phyloP scores from a whole-genome alignment of 805 yeast species.

The Saccharomycopsis schoenii region DNA sequence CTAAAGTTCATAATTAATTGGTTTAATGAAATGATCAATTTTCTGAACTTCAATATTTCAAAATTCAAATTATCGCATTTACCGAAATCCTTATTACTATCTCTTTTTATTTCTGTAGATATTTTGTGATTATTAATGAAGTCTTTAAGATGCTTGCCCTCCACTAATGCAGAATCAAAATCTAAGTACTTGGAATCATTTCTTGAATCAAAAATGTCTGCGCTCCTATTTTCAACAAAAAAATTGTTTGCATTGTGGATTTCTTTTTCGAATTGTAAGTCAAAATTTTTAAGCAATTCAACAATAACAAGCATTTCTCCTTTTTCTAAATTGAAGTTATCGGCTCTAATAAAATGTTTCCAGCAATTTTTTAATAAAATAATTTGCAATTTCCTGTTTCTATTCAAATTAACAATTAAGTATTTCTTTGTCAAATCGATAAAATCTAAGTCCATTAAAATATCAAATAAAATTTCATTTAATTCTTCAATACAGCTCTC shows the following conservation, averaged over 20 bases:
- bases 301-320: constrained; percentile 10
- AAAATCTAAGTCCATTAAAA: constrained; percentile 11
- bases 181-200: constrained; percentile 9
- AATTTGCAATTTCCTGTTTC: constrained; percentile 11
- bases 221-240: constrained; percentile 5
- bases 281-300: constrained; percentile 13
- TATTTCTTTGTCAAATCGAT: constrained; percentile 9
- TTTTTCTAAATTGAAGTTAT: constrained; percentile 11
- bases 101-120: not conserved
- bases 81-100: constrained; percentile 5
- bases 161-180: constrained; percentile 12
- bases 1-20: constrained; percentile 14
- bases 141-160: constrained; percentile 3
- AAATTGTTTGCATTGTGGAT: constrained; percentile 11
- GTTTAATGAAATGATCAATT: constrained; percentile 13
- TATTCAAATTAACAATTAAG: constrained; percentile 11
- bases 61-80: constrained; percentile 13
- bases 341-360: constrained; percentile 13
- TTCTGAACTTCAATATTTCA: constrained; percentile 15
- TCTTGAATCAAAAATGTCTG: constrained; percentile 10
- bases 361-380: constrained; percentile 15
- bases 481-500: constrained; percentile 9
- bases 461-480: constrained; percentile 16
- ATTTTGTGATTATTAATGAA: not conserved
- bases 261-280: constrained; percentile 11